Evolutionary conservation across 2,329 filamentous ascomycete genomes (phyloP).

Genomic region (Colletotrichum sp.): DNA sequence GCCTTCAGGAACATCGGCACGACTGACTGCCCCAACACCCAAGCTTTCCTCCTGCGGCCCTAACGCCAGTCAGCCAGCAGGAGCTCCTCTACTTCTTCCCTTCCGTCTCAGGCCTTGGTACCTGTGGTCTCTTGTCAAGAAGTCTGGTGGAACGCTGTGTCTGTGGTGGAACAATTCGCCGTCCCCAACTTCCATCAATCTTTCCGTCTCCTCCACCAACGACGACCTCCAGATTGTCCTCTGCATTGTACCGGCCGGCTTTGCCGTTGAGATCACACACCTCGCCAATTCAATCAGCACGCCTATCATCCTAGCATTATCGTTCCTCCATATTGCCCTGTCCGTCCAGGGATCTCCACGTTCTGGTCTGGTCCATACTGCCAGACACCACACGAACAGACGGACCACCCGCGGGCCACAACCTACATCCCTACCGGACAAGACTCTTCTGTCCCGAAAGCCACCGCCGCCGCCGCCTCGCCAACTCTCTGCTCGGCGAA

Average conservation of each 20-base stretch:
- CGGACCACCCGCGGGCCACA: not conserved
- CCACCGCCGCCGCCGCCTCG: not conserved
- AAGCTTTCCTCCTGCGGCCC: slow-evolving; percentile 11
- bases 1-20: slow-evolving; percentile 4
- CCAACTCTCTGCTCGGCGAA: slow-evolving; percentile 12
- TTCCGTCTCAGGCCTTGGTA: slow-evolving; percentile 3
- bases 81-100: not conserved
- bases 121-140: slow-evolving; percentile 7
- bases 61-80: not conserved
- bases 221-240: slow-evolving; percentile 14
- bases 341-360: slow-evolving; percentile 8
- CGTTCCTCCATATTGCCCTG: slow-evolving; percentile 11
- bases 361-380: slow-evolving; percentile 7
- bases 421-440: not conserved
- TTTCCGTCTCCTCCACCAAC: slow-evolving; percentile 24
- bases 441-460: slow-evolving; percentile 1
- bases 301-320: slow-evolving; percentile 7
- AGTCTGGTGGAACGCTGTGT: slow-evolving; percentile 17
- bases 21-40: not conserved
- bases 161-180: slow-evolving; percentile 25
- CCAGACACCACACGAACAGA: not conserved
- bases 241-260: not conserved
- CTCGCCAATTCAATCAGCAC: not conserved
- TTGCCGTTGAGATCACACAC: slow-evolving; percentile 10
- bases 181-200: slow-evolving; percentile 18